Evolutionary conservation across 202 grass and related monocot species (phyloP), one percentile per base, ranked within the genome.

Genomic region (Dendrocalamus latiflorus): DNA sequence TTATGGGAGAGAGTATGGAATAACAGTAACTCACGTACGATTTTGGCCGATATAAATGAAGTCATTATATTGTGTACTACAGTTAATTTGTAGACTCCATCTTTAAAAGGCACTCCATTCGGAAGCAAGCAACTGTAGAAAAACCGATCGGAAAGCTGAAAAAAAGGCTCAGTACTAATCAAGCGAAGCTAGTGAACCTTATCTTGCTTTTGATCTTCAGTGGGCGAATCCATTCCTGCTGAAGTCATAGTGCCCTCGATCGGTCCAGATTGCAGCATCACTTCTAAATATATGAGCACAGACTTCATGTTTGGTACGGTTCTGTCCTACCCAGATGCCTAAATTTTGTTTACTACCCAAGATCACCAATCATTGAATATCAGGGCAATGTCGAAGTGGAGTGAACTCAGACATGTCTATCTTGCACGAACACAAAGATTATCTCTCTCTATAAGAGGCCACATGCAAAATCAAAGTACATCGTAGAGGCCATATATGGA

Each of bases 101-200:
- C 0, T 30, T 30, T 30, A 30, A 30, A 30, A 30, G 30, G 3
- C 30, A 30, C 30, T 30, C 2, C 0, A 30, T 30, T 30, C 30
- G 3, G 3, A 30, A 30, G 0, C 30, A 30, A 30, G 30, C 30
- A 30, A 30, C 3, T 3, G 30, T 30, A 30, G 30, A 30, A 30
- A 30, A 30, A 30, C 30, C 30, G 30, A 30, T 30, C 30, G 30
- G 30, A 30, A 30, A 33, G 33, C 33, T 33, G 33, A 4, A 33
- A 33, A 4, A 33, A 33, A 33, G 0, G 33, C 33, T 4, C 33
- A 37, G 21, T 18, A 36, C 26, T 71, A 47, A 81, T 39, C 47
- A 79, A 39, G 28, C n/a, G 68, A 82, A 73, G 60, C 68, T 82
- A 34, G 8, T 25, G 68, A 64, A 39, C 80, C 68, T 64, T 82